Conservation (phyloP, 2,329 filamentous ascomycete species). For the Massarina eburnea region DNA sequence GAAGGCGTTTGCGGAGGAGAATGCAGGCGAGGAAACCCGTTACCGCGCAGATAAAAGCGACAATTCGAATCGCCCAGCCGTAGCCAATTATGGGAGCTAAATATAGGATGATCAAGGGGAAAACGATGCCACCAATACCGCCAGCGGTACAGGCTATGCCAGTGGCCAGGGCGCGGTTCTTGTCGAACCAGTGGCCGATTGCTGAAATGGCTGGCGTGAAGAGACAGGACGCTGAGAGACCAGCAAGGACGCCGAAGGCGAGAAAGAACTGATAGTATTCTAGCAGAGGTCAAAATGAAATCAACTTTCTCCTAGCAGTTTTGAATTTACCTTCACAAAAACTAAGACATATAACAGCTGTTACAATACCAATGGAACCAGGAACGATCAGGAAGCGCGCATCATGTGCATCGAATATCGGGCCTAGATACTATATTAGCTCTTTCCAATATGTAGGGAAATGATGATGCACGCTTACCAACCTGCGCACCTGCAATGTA, state of each 20-base stretch:
- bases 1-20: constrained; percentile 53
- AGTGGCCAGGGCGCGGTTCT: constrained; percentile 42
- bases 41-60: constrained; percentile 61
- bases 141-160: constrained; percentile 47
- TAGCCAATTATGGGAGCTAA: constrained; percentile 60
- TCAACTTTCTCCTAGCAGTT: too few relatives aligned
- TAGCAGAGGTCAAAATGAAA: too few relatives aligned
- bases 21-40: constrained; percentile 18
- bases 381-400: constrained; percentile 32
- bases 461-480: constrained; percentile 10
- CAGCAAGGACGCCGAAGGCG: constrained; percentile 47
- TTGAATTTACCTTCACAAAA: constrained; percentile 18
- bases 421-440: constrained; percentile 24
- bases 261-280: constrained; percentile 27
- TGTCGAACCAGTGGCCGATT: constrained; percentile 46
- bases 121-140: constrained; percentile 50
- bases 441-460: too few relatives aligned
- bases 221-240: constrained; percentile 43
- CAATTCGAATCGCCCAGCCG: constrained; percentile 61
- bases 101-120: constrained; percentile 57
- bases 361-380: constrained; percentile 32
- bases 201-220: constrained; percentile 43
- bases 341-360: constrained; percentile 34
- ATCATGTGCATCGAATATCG: constrained; percentile 43
- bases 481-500: constrained; percentile 40